phyloP scores from a whole-genome alignment of 2,329 filamentous ascomycete genomes.

The Claviceps humidiphila region DNA sequence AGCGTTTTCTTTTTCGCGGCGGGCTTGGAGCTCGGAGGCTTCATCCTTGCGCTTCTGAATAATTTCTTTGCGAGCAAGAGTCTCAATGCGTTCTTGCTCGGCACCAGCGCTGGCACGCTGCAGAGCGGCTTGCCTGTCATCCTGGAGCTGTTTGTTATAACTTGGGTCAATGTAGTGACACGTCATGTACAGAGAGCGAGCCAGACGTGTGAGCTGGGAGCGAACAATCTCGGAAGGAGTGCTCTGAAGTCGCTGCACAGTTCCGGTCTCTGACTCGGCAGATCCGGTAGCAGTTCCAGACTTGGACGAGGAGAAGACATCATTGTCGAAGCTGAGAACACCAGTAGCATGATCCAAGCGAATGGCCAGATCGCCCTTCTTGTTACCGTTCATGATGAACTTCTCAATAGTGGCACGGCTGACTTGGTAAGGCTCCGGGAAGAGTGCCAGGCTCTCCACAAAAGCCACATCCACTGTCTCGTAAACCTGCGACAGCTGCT shows the following conservation, averaged over 20 bases:
- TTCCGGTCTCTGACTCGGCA: constrained; percentile 69
- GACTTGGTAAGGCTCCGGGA: constrained; percentile 94
- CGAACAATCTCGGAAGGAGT: constrained; percentile 96
- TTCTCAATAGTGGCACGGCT: constrained; percentile 87
- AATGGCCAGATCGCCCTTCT: constrained; percentile 96
- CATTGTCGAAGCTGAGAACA: constrained; percentile 91
- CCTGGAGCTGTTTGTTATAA: constrained; percentile 69
- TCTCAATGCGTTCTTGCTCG: constrained; percentile 82
- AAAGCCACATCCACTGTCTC: constrained; percentile 93
- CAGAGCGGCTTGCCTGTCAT: constrained; percentile 68
- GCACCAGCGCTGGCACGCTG: constrained; percentile 73
- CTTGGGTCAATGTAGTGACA: constrained; percentile 91
- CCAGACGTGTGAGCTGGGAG: constrained; percentile 81
- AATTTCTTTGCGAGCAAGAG: constrained; percentile 70
- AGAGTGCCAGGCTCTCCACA: constrained; percentile 84
- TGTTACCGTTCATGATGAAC: constrained; percentile 99
- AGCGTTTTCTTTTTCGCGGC: constrained; percentile 85
- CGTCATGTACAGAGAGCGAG: constrained; percentile 81
- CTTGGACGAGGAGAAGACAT: constrained; percentile 96
- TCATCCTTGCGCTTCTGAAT: constrained; percentile 97
- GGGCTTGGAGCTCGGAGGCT: constrained; percentile 75
- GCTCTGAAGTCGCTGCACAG: constrained; percentile 90
- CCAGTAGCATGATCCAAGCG: constrained; percentile 92
- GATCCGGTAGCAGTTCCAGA: constrained; percentile 75
- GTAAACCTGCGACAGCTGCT: constrained; percentile 97